A percentile compares a stretch with the other conserved stretches of the same genome.
phyloP scores from a whole-genome alignment of 805 yeast genomes.

The Kodamaea laetipori region DNA sequence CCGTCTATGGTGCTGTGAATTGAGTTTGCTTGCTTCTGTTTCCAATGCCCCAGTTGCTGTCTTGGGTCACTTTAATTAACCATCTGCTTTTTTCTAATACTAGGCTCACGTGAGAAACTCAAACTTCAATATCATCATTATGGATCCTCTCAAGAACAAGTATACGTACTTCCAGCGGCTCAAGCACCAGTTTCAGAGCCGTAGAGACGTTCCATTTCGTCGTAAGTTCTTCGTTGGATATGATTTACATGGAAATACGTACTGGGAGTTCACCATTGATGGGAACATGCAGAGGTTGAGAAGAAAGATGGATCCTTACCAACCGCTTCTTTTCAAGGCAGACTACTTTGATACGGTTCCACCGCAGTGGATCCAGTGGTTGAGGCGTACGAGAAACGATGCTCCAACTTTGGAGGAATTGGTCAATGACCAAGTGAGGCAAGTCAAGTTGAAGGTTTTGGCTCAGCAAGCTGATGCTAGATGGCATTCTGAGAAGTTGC shows the following conservation, averaged over 20 bases:
- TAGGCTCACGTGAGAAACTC: slow-evolving; percentile 5
- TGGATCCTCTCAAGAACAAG: slow-evolving; percentile 53
- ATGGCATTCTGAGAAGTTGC: slow-evolving; percentile 39
- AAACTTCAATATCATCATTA: slow-evolving; percentile 16
- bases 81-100: background rate
- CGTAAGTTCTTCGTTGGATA: slow-evolving; percentile 70
- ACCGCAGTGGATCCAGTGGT: slow-evolving; percentile 84
- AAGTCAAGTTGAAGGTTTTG: slow-evolving; percentile 51
- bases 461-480: slow-evolving; percentile 49
- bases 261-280: slow-evolving; percentile 75
- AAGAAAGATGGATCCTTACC: slow-evolving; percentile 61
- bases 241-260: slow-evolving; percentile 81
- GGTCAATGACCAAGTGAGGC: slow-evolving; percentile 56
- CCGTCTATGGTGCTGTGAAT: no score
- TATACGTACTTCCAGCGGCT: slow-evolving; percentile 53
- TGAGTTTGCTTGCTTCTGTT: slow-evolving; percentile 1
- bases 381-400: slow-evolving; percentile 58
- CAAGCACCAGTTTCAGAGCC: slow-evolving; percentile 58
- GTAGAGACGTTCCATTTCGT: slow-evolving; percentile 68
- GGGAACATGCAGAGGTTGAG: slow-evolving; percentile 56
- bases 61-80: background rate
- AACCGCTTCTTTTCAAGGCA: slow-evolving; percentile 48
- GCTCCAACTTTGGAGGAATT: slow-evolving; percentile 70
- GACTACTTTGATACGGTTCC: slow-evolving; percentile 62
- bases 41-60: background rate